Base-by-base conservation (phyloP, 2,329 filamentous ascomycete genomes). In the Tricladium varicosporioides region DNA sequence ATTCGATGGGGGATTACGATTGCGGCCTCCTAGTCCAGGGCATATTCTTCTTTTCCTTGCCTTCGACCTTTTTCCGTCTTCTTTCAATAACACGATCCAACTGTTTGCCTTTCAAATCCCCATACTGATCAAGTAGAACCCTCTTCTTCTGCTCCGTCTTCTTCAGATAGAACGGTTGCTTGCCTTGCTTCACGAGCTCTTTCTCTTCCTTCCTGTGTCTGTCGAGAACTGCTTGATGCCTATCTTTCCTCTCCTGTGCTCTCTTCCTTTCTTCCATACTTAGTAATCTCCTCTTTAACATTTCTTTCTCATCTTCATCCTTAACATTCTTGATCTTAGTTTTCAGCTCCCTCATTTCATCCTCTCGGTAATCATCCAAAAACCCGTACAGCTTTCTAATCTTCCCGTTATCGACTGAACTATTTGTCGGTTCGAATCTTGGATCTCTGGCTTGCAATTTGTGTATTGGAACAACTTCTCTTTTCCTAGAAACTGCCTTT, bases 161-260 rank as follows among this genome's bases (percentile, higher is more conserved):
- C 83, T 99, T 99, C 67, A 97, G 77, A 74, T 91, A 97, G 76
- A 92, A 99, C 0, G 94, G 93, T 71, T 82, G 85, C 84, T 97
- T 97, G 60, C 94, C 94, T 76, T 95, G 84, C 67, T 85, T 85
- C 51, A 97, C 86, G 59, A 89, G 76, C 71, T 92, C 88, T 76
- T 91, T 92, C 79, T 99, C 94, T 72, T 86, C 81, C 75, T 83
- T 83, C 69, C 88, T 84, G 75, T 97, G 92, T 72, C 88, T 85
- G 46, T 84, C 79, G 53, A 93, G 67, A 44, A 97, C 76, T 56
- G 84, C 81, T 65, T 83, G 79, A 72, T 88, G 84, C 59, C 86
- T 82, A 60, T 91, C 87, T 75, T 87, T 89, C 52, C 81, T 79
- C 65, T 85, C 77, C 63, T 86, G 83, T 22, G 91, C 80, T 74